Evolutionary conservation across 2,329 filamentous ascomycete species (phyloP).

Genomic region (Chaetothyriales sp.): DNA sequence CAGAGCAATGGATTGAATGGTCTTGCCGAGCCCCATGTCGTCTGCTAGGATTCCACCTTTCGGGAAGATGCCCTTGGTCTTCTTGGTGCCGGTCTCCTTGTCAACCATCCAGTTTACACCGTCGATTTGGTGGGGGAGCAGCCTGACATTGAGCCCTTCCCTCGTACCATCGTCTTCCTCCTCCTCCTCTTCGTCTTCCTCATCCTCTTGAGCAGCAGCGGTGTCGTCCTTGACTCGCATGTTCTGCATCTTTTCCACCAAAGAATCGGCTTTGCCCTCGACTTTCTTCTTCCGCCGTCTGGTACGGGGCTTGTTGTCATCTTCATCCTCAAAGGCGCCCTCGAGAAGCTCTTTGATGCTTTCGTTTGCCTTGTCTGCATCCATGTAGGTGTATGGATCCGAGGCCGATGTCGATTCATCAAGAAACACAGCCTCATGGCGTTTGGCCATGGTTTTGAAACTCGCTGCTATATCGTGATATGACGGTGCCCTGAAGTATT

Average conservation of each 20-base stretch:
- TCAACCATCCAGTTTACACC: constrained; percentile 91
- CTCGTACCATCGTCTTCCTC: constrained; percentile 48
- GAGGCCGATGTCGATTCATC: constrained; percentile 38
- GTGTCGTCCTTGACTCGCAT: constrained; percentile 26
- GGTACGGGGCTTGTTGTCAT: constrained; percentile 25
- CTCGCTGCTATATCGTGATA: constrained; percentile 31
- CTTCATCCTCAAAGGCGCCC: constrained; percentile 36
- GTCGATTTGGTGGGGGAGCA: constrained; percentile 86
- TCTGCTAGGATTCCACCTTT: constrained; percentile 92
- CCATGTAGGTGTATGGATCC: constrained; percentile 38
- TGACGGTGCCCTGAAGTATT: constrained; percentile 22
- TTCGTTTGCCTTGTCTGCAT: constrained; percentile 35
- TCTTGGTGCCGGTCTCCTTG: constrained; percentile 73
- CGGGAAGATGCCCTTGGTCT: constrained; percentile 61
- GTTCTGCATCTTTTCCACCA: constrained; percentile 29
- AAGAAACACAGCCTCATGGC: constrained; percentile 21
- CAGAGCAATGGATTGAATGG: constrained; percentile 78
- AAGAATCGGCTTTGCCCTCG: constrained; percentile 25
- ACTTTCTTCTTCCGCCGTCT: constrained; percentile 27
- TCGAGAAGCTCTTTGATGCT: constrained; percentile 37
- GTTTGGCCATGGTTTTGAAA: neutral
- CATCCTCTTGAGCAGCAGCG: constrained; percentile 19
- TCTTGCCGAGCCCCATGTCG: constrained; percentile 93
- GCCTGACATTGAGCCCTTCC: constrained; percentile 69
- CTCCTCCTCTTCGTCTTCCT: constrained; percentile 34